Percentiles rank a stretch among this genome's conserved stretches.
phyloP scores from a whole-genome alignment of 2,329 filamentous ascomycete species.

The Aspergillus pseudoglaucus region DNA sequence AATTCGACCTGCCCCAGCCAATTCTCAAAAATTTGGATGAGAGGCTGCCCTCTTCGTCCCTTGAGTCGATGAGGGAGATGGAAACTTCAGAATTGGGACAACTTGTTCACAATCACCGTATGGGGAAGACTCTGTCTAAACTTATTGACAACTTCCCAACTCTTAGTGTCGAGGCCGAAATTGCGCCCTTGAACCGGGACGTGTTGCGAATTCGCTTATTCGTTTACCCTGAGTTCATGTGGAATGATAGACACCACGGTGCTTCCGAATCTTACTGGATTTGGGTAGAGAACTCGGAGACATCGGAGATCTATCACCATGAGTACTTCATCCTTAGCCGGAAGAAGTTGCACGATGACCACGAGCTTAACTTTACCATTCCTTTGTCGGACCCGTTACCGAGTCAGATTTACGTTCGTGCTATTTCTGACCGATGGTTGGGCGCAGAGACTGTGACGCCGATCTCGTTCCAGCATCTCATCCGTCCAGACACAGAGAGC shows the following conservation, averaged over 20 bases:
- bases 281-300: slow-evolving; percentile 98
- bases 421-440: slow-evolving; percentile 91
- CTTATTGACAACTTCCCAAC: slow-evolving; percentile 89
- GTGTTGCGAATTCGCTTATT: slow-evolving; percentile 85
- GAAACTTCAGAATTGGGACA: slow-evolving; percentile 82
- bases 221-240: slow-evolving; percentile 81
- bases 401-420: slow-evolving; percentile 90
- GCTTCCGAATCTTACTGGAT: slow-evolving; percentile 96
- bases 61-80: slow-evolving; percentile 89
- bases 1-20: slow-evolving; percentile 83
- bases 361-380: slow-evolving; percentile 96
- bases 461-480: slow-evolving; percentile 95
- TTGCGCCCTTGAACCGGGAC: slow-evolving; percentile 89
- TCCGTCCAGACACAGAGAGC: slow-evolving; percentile 93
- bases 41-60: slow-evolving; percentile 64
- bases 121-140: slow-evolving; percentile 74
- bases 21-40: slow-evolving; percentile 78
- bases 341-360: slow-evolving; percentile 87
- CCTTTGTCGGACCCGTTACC: slow-evolving; percentile 88
- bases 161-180: slow-evolving; percentile 82
- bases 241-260: slow-evolving; percentile 92
- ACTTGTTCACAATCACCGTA: slow-evolving; percentile 82
- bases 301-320: slow-evolving; percentile 94
- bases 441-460: slow-evolving; percentile 93
- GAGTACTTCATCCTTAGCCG: slow-evolving; percentile 92